These are phyloP conservation scores for Hypoxylon sp. DNA, from an alignment of 2,329 filamentous ascomycete genomes.

Conservation along the genomic window DNA sequence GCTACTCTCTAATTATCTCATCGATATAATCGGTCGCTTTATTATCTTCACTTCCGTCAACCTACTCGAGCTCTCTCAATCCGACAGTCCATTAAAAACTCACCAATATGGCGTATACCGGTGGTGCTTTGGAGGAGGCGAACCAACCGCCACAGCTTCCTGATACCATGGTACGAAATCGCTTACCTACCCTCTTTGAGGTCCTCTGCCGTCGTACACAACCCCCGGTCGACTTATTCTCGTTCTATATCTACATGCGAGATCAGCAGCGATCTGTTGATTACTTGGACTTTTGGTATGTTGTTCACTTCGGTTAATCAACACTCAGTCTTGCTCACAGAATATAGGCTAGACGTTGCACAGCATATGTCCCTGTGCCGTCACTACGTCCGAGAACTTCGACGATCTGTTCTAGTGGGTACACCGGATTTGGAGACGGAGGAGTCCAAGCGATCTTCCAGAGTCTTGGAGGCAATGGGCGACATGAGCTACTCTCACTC, in stretches of 20 bases:
- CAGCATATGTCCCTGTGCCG: constrained; percentile 98
- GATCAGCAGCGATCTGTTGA: constrained; percentile 98
- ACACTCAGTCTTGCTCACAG: constrained; percentile 42
- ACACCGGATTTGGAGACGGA: constrained; percentile 90
- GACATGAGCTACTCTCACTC: constrained; percentile 74
- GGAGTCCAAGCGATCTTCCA: constrained; percentile 87
- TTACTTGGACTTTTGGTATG: constrained; percentile 97
- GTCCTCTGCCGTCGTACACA: constrained; percentile 94
- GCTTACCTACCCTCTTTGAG: constrained; percentile 94
- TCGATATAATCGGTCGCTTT: constrained; percentile 6
- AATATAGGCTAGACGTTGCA: constrained; percentile 92
- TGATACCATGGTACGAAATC: constrained; percentile 77
- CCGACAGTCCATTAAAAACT: constrained; percentile 12
- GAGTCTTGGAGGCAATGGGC: constrained; percentile 79
- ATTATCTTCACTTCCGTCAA: constrained; percentile 6
- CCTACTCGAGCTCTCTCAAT: constrained; percentile 16
- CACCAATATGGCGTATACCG: constrained; percentile 57
- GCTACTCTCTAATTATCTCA: constrained; percentile 17
- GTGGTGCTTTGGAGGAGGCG: constrained; percentile 46
- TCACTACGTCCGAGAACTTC: constrained; percentile 95
- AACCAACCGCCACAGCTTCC: constrained; percentile 69
- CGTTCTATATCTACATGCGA: constrained; percentile 99
- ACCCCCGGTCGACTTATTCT: constrained; percentile 95
- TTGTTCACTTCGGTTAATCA: constrained; percentile 35
- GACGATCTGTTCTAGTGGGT: constrained; percentile 90